Conservation (phyloP, 768 basidiomycete species). For the Termitomyces sp. region DNA sequence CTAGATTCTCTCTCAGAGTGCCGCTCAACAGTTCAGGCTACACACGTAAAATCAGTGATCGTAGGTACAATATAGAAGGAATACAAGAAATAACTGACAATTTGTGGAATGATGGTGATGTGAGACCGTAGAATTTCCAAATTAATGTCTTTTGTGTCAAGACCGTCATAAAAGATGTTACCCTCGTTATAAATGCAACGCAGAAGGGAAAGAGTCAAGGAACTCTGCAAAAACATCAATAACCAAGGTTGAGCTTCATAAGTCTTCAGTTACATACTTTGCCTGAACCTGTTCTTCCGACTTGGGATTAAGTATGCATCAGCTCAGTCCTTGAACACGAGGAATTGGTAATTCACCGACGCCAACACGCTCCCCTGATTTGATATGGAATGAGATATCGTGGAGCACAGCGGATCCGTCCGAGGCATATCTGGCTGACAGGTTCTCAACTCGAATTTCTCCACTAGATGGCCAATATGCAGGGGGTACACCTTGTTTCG, state of each 20-base stretch:
- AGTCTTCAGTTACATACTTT: slow-evolving; percentile 23
- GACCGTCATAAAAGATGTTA: slow-evolving; percentile 49
- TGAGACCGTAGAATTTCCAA: slow-evolving; percentile 49
- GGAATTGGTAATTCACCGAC: slow-evolving; percentile 23
- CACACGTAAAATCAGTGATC: neutral
- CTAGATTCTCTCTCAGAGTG: slow-evolving; percentile 59
- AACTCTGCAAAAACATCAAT: slow-evolving; percentile 31
- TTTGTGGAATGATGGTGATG: slow-evolving; percentile 56
- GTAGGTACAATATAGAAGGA: neutral
- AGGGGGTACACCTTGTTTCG: slow-evolving; percentile 42
- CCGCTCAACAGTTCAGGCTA: slow-evolving; percentile 53
- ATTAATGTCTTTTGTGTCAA: slow-evolving; percentile 42
- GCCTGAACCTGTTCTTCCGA: slow-evolving; percentile 40
- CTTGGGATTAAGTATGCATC: slow-evolving; percentile 14
- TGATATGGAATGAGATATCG: slow-evolving; percentile 43
- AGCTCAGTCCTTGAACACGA: neutral
- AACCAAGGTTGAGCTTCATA: neutral
- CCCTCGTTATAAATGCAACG: slow-evolving; percentile 55
- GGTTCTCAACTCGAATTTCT: slow-evolving; percentile 42
- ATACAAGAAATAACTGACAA: slow-evolving; percentile 22
- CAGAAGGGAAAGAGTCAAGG: slow-evolving; percentile 50
- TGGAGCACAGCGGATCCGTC: slow-evolving; percentile 50
- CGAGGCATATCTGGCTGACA: slow-evolving; percentile 53
- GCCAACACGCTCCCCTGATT: slow-evolving; percentile 55
- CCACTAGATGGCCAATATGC: slow-evolving; percentile 66